Conservation (phyloP, 495 filamentous ascomycete genomes). For the Lophium mytilinum region DNA sequence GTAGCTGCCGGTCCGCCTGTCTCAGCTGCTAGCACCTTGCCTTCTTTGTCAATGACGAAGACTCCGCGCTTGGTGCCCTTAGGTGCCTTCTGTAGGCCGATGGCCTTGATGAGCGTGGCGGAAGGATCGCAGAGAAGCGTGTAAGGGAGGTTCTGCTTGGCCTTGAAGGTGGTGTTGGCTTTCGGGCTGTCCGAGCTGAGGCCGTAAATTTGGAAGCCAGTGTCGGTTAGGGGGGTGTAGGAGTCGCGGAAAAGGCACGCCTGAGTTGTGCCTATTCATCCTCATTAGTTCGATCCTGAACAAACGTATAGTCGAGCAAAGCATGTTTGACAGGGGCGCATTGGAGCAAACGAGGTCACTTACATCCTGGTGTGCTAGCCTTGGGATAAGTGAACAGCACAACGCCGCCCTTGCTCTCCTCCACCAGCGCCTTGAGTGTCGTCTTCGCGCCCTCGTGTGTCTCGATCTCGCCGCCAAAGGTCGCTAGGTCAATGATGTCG, state of each 20-base stretch:
- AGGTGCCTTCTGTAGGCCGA: slow-evolving; percentile 33
- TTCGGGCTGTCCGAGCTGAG: slow-evolving; percentile 80
- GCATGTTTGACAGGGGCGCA: no score
- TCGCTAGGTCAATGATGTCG: slow-evolving; percentile 54
- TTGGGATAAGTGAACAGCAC: slow-evolving; percentile 94
- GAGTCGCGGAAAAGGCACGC: slow-evolving; percentile 86
- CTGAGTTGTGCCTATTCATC: slow-evolving; percentile 70
- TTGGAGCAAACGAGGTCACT: slow-evolving; percentile 36
- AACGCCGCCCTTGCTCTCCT: slow-evolving; percentile 74
- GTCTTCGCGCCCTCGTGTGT: slow-evolving; percentile 74
- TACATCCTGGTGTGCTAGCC: slow-evolving; percentile 92
- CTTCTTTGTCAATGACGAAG: slow-evolving; percentile 73
- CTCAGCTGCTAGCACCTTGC: slow-evolving; percentile 56
- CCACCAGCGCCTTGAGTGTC: slow-evolving; percentile 67
- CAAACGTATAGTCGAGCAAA: neutral
- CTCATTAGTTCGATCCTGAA: neutral
- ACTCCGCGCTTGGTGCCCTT: slow-evolving; percentile 71
- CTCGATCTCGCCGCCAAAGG: slow-evolving; percentile 76
- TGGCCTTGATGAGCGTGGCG: slow-evolving; percentile 48
- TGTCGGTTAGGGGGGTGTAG: slow-evolving; percentile 65
- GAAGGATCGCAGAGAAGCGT: slow-evolving; percentile 75
- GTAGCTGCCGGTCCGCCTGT: slow-evolving; percentile 53
- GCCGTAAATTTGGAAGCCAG: slow-evolving; percentile 78
- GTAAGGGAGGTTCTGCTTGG: slow-evolving; percentile 82
- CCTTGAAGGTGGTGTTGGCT: slow-evolving; percentile 83